phyloP scores from a whole-genome alignment of 2,329 filamentous ascomycete genomes.

The Chalaropsis ovoidea region DNA sequence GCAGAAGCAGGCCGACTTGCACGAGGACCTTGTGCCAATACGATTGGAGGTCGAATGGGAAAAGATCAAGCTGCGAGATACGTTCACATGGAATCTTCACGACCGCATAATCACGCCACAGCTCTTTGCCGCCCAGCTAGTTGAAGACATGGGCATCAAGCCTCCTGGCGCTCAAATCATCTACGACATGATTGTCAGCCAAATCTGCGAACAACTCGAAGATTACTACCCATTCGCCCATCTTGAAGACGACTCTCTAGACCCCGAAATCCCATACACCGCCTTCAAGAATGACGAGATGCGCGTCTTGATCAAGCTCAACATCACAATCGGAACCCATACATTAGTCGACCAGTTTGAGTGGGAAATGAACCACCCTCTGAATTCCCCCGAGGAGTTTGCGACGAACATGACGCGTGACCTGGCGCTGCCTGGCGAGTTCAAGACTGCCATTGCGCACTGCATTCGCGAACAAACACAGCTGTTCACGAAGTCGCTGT shows the following conservation, averaged over 20 bases:
- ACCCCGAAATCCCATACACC: conserved; percentile 78
- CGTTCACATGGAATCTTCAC: conserved; percentile 96
- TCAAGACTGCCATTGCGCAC: conserved; percentile 93
- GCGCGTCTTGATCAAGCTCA: conserved; percentile 89
- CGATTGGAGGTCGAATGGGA: conserved; percentile 91
- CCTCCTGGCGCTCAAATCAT: conserved; percentile 57
- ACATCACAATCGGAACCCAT: conserved; percentile 92
- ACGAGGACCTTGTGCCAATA: conserved; percentile 84
- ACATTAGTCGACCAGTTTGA: conserved; percentile 96
- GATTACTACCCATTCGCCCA: conserved; percentile 91
- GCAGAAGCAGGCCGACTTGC: conserved; percentile 74
- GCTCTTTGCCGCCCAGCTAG: conserved; percentile 75
- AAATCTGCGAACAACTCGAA: conserved; percentile 79
- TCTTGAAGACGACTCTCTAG: conserved; percentile 79
- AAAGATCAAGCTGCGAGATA: conserved; percentile 89
- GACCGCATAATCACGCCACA: conserved; percentile 73
- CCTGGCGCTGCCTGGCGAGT: conserved; percentile 84
- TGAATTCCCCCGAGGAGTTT: conserved; percentile 92
- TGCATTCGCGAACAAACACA: conserved; percentile 94
- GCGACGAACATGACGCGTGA: conserved; percentile 81
- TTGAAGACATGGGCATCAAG: conserved; percentile 81
- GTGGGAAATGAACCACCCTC: conserved; percentile 94
- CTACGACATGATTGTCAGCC: conserved; percentile 50
- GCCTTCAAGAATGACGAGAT: conserved; percentile 99
- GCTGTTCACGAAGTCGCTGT: conserved; percentile 85